Conservation (phyloP, 1,284 basidiomycete species). For the Trichosporon ovoides region DNA sequence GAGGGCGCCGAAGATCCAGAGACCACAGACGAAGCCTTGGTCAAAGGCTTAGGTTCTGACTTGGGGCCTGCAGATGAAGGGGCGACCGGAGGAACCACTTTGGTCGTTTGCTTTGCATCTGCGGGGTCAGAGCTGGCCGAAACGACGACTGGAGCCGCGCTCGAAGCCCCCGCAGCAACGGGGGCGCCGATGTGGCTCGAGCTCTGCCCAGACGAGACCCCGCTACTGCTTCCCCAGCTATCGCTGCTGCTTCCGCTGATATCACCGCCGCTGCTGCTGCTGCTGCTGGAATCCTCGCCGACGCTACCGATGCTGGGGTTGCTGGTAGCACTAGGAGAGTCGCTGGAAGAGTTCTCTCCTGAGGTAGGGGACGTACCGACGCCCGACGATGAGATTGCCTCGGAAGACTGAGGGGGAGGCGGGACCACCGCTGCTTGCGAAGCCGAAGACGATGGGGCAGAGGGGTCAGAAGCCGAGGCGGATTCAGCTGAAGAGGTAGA, state of each 20-base stretch:
- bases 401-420: neutral
- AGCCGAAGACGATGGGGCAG: neutral
- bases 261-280: neutral
- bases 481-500: too few relatives aligned
- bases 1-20: neutral
- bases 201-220: neutral
- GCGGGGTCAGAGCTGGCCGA: neutral
- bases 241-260: neutral
- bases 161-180: neutral
- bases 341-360: neutral
- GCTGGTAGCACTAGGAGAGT: neutral
- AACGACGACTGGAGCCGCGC: neutral
- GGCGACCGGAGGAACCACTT: neutral
- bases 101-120: neutral
- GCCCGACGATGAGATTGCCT: neutral
- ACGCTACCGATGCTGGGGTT: neutral
- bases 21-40: neutral
- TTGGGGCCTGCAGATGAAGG: too few relatives aligned
- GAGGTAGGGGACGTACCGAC: constrained; percentile 1
- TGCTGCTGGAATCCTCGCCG: neutral
- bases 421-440: neutral
- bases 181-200: neutral
- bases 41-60: too few relatives aligned
- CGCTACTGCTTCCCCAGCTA: neutral
- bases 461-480: neutral